These are phyloP conservation scores for Tetracladium marchalianum DNA, from an alignment of 495 filamentous ascomycete genomes.

Conservation along the genomic window DNA sequence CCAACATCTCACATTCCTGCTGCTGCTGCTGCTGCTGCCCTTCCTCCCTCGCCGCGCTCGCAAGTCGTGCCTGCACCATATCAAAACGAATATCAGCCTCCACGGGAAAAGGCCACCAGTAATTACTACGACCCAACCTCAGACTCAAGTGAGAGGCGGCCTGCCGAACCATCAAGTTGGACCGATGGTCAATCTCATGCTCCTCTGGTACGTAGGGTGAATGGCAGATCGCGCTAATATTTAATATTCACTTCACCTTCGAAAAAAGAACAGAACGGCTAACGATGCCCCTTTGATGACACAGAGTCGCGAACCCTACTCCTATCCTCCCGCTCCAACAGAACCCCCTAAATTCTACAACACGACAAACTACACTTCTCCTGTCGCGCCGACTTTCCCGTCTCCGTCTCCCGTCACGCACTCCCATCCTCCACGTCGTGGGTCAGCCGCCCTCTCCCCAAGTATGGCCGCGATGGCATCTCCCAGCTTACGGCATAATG, in stretches of 20 bases:
- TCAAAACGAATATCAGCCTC: conserved; percentile 12
- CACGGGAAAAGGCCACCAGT: conserved; percentile 35
- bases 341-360: conserved; percentile 45
- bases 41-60: conserved; percentile 12
- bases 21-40: too few relatives aligned
- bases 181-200: conserved; percentile 22
- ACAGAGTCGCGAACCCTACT: conserved; percentile 36
- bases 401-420: conserved; percentile 46
- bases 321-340: conserved; percentile 29
- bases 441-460: conserved; percentile 41
- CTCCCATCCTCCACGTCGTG: conserved; percentile 39
- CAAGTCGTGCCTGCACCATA: conserved; percentile 8
- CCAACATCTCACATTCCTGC: conserved; percentile 16
- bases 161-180: conserved; percentile 31
- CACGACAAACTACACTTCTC: conserved; percentile 48
- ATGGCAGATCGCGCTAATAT: not conserved
- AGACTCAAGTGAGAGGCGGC: conserved; percentile 36
- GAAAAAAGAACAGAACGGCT: not conserved
- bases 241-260: not conserved
- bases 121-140: conserved; percentile 49
- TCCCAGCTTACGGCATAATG: conserved; percentile 32
- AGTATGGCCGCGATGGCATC: conserved; percentile 42
- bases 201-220: conserved; percentile 29
- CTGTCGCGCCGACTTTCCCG: conserved; percentile 42
- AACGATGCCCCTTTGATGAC: not conserved